Conservation (phyloP, 2,329 filamentous ascomycete species). For the Hortaea werneckii region DNA sequence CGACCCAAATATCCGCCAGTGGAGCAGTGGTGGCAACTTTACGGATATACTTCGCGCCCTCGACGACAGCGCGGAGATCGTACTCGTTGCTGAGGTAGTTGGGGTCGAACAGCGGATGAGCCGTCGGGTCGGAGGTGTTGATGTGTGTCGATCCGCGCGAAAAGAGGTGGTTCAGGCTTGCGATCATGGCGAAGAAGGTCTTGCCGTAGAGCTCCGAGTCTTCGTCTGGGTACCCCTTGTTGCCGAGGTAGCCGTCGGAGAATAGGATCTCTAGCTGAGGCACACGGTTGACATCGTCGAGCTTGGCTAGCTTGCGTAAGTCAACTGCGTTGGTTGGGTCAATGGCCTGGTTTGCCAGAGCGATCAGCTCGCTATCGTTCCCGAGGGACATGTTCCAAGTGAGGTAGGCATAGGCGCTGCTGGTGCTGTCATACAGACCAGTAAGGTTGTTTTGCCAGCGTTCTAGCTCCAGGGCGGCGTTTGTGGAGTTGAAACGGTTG, state of each 20-base stretch:
- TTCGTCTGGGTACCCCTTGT: slow-evolving; percentile 28
- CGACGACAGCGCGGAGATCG: slow-evolving; percentile 16
- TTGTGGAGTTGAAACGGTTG: slow-evolving; percentile 23
- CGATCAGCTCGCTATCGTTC: slow-evolving; percentile 21
- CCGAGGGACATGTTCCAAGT: slow-evolving; percentile 33
- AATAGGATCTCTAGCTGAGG: slow-evolving; percentile 37
- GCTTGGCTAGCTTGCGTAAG: slow-evolving; percentile 16
- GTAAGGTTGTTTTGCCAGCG: slow-evolving; percentile 25
- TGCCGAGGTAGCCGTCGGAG: slow-evolving; percentile 34
- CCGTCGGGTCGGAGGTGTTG: slow-evolving; percentile 9
- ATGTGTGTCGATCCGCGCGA: slow-evolving; percentile 20
- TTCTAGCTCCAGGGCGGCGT: slow-evolving; percentile 29
- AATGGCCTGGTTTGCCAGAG: slow-evolving; percentile 13
- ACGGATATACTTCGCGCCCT: slow-evolving; percentile 24
- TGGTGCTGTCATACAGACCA: slow-evolving; percentile 32
- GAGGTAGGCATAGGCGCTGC: slow-evolving; percentile 32
- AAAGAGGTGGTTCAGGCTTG: slow-evolving; percentile 25
- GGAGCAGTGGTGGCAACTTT: slow-evolving; percentile 32
- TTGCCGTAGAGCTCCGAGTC: slow-evolving; percentile 24
- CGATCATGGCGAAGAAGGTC: slow-evolving; percentile 25
- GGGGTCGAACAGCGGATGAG: slow-evolving; percentile 18
- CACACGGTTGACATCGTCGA: slow-evolving; percentile 26
- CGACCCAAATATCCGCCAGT: slow-evolving; percentile 20
- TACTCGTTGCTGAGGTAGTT: slow-evolving; percentile 18
- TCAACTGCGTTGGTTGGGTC: slow-evolving; percentile 6